Evolutionary conservation across 1,139 yeast species (phyloP).

Genomic region (Debaryomyces sp.): DNA sequence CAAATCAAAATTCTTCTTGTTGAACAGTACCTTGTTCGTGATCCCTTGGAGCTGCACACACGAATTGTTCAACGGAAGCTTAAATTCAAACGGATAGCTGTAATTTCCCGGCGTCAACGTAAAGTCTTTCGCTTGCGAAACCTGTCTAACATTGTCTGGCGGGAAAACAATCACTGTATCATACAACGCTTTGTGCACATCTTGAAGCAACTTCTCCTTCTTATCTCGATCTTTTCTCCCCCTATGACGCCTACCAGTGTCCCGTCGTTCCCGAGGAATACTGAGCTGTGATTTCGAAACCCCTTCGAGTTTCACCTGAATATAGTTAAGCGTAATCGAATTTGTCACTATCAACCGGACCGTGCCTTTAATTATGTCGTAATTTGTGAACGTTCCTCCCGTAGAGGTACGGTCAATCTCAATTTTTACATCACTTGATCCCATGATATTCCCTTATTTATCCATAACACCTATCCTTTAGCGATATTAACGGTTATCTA

Average conservation of each 20-base stretch:
- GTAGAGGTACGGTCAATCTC: constrained; percentile 39
- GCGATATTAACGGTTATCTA: not conserved
- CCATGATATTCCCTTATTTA: constrained; percentile 1
- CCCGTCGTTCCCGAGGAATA: constrained; percentile 26
- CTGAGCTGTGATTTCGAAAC: constrained; percentile 43
- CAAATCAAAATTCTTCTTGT: constrained; percentile 33
- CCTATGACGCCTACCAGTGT: constrained; percentile 13
- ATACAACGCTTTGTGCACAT: constrained; percentile 59
- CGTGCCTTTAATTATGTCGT: constrained; percentile 52
- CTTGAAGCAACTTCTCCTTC: constrained; percentile 33
- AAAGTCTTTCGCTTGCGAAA: constrained; percentile 52
- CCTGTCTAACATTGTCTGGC: constrained; percentile 53
- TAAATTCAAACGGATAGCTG: constrained; percentile 57
- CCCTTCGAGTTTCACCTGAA: constrained; percentile 65
- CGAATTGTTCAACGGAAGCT: constrained; percentile 52
- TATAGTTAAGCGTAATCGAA: constrained; percentile 51
- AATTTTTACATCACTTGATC: constrained; percentile 32
- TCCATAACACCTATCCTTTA: not conserved
- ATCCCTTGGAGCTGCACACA: constrained; percentile 51
- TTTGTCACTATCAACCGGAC: constrained; percentile 47
- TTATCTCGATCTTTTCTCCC: constrained; percentile 15
- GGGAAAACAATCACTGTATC: constrained; percentile 62
- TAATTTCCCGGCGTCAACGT: constrained; percentile 65
- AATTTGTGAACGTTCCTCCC: constrained; percentile 53
- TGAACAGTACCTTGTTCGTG: constrained; percentile 41